These are phyloP conservation scores for Sistotremastrum niveocremeum DNA, from an alignment of 768 basidiomycete genomes.

Conservation along the genomic window DNA sequence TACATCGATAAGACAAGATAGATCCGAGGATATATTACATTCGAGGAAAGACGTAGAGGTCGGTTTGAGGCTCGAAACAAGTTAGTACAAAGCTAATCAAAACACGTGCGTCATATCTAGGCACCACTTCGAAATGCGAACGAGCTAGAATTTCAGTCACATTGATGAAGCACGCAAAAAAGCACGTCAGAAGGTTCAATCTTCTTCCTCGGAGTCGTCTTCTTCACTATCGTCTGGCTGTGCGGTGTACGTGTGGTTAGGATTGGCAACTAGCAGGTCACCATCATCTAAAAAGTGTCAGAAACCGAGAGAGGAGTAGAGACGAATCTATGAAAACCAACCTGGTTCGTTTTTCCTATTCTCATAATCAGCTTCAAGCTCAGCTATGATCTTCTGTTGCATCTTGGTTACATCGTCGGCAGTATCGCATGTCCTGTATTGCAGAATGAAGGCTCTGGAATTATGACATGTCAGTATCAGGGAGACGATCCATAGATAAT, in stretches of 20 bases:
- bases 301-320: slow-evolving; percentile 1
- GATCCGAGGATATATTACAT: too few species aligned
- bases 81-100: neutral
- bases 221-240: slow-evolving; percentile 10
- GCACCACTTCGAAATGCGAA: slow-evolving; percentile 4
- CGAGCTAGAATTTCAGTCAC: slow-evolving; percentile 3
- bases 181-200: slow-evolving; percentile 1
- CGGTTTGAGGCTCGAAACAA: slow-evolving; percentile 6
- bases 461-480: neutral
- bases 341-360: slow-evolving; percentile 42
- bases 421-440: slow-evolving; percentile 59
- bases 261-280: slow-evolving; percentile 57
- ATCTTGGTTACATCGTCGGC: slow-evolving; percentile 41
- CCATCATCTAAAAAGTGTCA: slow-evolving; percentile 18
- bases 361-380: slow-evolving; percentile 49
- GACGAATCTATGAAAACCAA: slow-evolving; percentile 12
- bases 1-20: neutral
- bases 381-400: slow-evolving; percentile 58
- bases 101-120: slow-evolving; percentile 8
- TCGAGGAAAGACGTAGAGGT: too few species aligned
- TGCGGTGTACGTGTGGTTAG: slow-evolving; percentile 34
- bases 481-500: neutral
- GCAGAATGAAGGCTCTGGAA: slow-evolving; percentile 47
- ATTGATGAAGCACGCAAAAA: slow-evolving; percentile 5
- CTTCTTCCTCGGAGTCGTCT: slow-evolving; percentile 9